phyloP scores from a whole-genome alignment of 345 rosid species.

The Hirschfeldia incana region DNA sequence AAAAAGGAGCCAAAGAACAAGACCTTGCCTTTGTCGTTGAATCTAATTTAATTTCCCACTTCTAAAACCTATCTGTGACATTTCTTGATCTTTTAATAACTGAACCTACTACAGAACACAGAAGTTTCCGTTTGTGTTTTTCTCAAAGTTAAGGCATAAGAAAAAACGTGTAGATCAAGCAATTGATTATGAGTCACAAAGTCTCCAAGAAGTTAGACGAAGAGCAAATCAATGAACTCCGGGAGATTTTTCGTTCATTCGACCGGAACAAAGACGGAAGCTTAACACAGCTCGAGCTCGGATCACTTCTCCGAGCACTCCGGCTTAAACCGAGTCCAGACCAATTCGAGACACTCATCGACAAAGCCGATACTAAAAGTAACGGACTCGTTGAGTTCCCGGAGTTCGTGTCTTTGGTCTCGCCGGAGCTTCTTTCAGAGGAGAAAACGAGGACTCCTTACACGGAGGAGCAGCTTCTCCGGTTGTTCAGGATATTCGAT shows the following conservation, averaged over 20 bases:
- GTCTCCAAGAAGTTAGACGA: conserved; percentile 62
- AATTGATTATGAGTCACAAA: conserved; percentile 50
- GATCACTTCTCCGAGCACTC: conserved; percentile 78
- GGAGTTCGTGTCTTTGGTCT: conserved; percentile 74
- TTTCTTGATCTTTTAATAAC: conserved; percentile 15
- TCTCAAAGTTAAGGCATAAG: neutral
- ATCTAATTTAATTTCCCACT: conserved; percentile 6
- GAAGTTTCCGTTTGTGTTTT: conserved; percentile 2
- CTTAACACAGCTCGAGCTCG: conserved; percentile 83
- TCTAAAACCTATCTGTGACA: neutral
- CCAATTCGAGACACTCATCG: conserved; percentile 64
- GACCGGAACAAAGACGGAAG: conserved; percentile 89
- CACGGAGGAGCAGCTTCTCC: conserved; percentile 67
- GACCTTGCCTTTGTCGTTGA: conserved; percentile 19
- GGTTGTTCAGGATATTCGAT: conserved; percentile 71
- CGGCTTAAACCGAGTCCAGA: conserved; percentile 76
- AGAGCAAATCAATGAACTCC: conserved; percentile 74
- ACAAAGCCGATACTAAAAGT: conserved; percentile 75
- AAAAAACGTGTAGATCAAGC: conserved; percentile 23
- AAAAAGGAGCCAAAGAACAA: conserved; percentile 34
- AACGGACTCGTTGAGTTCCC: conserved; percentile 89
- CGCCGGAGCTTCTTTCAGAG: conserved; percentile 66
- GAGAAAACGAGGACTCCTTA: conserved; percentile 63
- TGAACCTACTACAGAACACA: neutral
- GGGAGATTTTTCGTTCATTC: conserved; percentile 79